These are phyloP conservation scores for Rhodotorula glutinis DNA, from an alignment of 1,284 basidiomycete genomes.

Conservation along the genomic window DNA sequence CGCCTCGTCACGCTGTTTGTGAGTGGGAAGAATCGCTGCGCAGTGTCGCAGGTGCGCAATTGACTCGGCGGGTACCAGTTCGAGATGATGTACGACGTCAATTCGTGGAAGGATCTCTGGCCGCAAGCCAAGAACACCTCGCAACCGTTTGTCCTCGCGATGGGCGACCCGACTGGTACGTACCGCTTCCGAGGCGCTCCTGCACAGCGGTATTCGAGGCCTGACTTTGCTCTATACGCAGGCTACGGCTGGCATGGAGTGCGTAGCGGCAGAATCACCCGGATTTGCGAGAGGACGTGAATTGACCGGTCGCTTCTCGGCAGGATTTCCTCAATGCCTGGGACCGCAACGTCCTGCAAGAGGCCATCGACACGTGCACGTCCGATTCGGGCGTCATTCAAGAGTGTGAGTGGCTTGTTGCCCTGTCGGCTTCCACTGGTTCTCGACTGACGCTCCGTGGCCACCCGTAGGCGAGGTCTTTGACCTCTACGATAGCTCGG, in stretches of 20 bases:
- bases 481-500: conserved; percentile 25
- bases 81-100: conserved; percentile 53
- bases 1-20: conserved; percentile 55
- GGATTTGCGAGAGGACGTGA: too few species aligned
- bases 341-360: conserved; percentile 51
- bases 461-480: conserved; percentile 17
- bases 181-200: background rate
- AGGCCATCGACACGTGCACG: conserved; percentile 57
- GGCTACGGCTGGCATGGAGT: conserved; percentile 47
- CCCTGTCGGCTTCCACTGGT: conserved; percentile 1
- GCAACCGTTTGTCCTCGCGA: conserved; percentile 55
- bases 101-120: conserved; percentile 50
- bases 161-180: conserved; percentile 52
- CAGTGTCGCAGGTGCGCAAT: background rate
- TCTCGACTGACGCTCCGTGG: too few species aligned
- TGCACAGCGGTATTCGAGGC: background rate
- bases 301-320: background rate
- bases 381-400: conserved; percentile 50
- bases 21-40: background rate
- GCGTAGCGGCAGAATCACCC: background rate
- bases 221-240: background rate
- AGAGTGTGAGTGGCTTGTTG: conserved; percentile 50
- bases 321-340: conserved; percentile 30
- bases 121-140: conserved; percentile 44
- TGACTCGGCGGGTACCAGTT: conserved; percentile 6